phyloP scores from a whole-genome alignment of 176 grass and related monocot species.

The Triticum turgidum region DNA sequence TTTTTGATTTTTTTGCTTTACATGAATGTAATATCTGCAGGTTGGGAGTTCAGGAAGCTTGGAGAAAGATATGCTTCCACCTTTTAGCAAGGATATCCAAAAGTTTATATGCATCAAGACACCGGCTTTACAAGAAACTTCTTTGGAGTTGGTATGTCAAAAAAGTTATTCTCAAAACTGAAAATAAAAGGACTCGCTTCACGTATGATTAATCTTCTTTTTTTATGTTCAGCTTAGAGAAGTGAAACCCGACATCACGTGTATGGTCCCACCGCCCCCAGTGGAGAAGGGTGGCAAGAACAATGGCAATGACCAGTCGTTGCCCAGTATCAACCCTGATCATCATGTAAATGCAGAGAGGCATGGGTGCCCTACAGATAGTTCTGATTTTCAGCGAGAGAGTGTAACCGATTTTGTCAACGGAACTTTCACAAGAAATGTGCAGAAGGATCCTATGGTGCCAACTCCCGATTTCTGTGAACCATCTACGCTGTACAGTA shows the following conservation, averaged over 20 bases:
- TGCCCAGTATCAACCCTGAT: not conserved
- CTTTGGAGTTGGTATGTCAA: slow-evolving; percentile 48
- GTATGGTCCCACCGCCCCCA: not conserved
- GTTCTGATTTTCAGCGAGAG: slow-evolving; percentile 28
- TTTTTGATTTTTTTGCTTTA: slow-evolving; percentile 13
- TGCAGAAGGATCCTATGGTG: not conserved
- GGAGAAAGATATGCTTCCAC: slow-evolving; percentile 29
- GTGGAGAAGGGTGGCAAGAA: slow-evolving; percentile 9
- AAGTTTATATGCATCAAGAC: slow-evolving; percentile 33
- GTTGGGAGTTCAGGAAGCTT: slow-evolving; percentile 28
- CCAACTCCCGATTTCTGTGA: not conserved
- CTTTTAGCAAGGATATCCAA: slow-evolving; percentile 38
- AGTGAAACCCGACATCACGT: slow-evolving; percentile 21
- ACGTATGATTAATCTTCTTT: not conserved
- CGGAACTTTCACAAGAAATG: slow-evolving; percentile 17
- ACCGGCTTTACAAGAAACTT: slow-evolving; percentile 36
- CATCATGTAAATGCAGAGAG: slow-evolving; percentile 23
- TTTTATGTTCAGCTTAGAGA: slow-evolving; percentile 41
- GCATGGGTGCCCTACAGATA: slow-evolving; percentile 10
- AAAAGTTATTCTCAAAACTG: not conserved
- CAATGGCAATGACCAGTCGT: slow-evolving; percentile 13
- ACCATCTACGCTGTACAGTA: not conserved
- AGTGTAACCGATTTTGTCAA: not conserved
- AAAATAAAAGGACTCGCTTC: not conserved
- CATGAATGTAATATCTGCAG: slow-evolving; percentile 34